Percentiles rank a stretch among this genome's conserved stretches.
These are phyloP conservation scores for Trichophyton schoenleinii DNA, from an alignment of 2,329 filamentous ascomycete genomes.

Conservation along the genomic window DNA sequence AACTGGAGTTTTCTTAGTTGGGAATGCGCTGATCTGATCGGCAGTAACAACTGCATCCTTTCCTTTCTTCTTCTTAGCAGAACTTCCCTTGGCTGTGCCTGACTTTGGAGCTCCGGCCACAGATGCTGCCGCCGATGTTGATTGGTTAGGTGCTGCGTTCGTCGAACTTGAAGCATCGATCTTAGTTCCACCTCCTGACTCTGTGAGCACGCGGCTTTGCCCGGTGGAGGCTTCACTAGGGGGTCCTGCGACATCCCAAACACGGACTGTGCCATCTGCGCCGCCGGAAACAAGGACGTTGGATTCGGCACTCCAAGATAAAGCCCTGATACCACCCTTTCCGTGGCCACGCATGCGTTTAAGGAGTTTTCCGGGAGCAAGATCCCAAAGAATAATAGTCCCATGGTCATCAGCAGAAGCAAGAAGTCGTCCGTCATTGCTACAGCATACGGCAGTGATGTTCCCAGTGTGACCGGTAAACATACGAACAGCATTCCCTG, in stretches of 20 bases:
- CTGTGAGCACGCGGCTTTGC: conserved; percentile 41
- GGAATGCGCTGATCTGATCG: conserved; percentile 88
- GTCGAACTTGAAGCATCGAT: conserved; percentile 38
- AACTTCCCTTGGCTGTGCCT: conserved; percentile 6
- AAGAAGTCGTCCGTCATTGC: conserved; percentile 78
- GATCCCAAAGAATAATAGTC: conserved; percentile 88
- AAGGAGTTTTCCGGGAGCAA: conserved; percentile 69
- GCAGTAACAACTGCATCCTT: conserved; percentile 85
- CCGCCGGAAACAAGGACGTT: conserved; percentile 81
- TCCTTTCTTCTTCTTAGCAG: conserved; percentile 51
- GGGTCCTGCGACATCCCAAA: conserved; percentile 79
- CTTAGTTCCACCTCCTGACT: conserved; percentile 38
- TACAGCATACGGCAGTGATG: conserved; percentile 72
- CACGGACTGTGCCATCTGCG: conserved; percentile 79
- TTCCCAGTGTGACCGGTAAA: conserved; percentile 86
- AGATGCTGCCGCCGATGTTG: conserved; percentile 30
- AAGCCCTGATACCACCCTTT: conserved; percentile 83
- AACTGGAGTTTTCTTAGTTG: conserved; percentile 91
- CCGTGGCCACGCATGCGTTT: conserved; percentile 92
- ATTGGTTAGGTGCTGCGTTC: conserved; percentile 24
- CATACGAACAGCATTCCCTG: conserved; percentile 74
- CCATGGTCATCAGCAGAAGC: conserved; percentile 81
- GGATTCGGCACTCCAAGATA: conserved; percentile 88
- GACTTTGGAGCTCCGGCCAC: conserved; percentile 17
- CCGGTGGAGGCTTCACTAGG: conserved; percentile 47